Base-by-base conservation (phyloP, 345 rosid species). In the Pelargonium nanum region DNA sequence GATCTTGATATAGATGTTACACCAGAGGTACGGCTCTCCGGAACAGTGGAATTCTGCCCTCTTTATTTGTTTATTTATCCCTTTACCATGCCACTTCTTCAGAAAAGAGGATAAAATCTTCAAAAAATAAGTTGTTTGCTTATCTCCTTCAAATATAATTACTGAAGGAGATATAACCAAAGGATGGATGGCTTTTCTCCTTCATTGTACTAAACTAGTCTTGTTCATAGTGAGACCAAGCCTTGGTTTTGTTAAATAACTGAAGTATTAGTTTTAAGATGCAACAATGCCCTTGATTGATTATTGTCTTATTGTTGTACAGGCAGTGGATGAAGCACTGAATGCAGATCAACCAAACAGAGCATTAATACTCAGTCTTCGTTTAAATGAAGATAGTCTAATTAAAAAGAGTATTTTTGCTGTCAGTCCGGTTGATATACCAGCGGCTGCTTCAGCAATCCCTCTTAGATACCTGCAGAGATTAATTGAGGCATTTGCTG, bases 1-100 rank as follows among this genome's bases (percentile, higher is more conserved):
- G 97, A 93, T 80, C 99, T 93, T 57, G 99, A 85, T 79, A 87
- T 93, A 19, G 97, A 89, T 61, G 97, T 93, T 48, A 93, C 99
- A 58, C 96, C 97, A 34, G 90, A 89, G 87, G 99, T 93, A 77
- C 62, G 59, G 68, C 51, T 58, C 23, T n/a, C 24, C 3, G 2
- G 52, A 6, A 19, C 13, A 6, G 34, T 26, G 28, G 55, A 58
- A 24, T 16, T 57, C 24, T 53, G 9, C 34, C 5, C 13, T n/a
- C 2, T 13, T 28, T 26, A 6, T n/a, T 24, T n/a, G n/a, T n/a
- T n/a, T n/a, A n/a, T n/a, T n/a, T n/a, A n/a, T n/a, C n/a, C n/a
- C n/a, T n/a, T n/a, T n/a, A n/a, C n/a, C n/a, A n/a, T n/a, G n/a
- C n/a, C n/a, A n/a, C n/a, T n/a, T n/a, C n/a, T n/a, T n/a, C n/a